Evolutionary conservation across 2,329 filamentous ascomycete genomes (phyloP).

Genomic region (Penicillium decumbens): DNA sequence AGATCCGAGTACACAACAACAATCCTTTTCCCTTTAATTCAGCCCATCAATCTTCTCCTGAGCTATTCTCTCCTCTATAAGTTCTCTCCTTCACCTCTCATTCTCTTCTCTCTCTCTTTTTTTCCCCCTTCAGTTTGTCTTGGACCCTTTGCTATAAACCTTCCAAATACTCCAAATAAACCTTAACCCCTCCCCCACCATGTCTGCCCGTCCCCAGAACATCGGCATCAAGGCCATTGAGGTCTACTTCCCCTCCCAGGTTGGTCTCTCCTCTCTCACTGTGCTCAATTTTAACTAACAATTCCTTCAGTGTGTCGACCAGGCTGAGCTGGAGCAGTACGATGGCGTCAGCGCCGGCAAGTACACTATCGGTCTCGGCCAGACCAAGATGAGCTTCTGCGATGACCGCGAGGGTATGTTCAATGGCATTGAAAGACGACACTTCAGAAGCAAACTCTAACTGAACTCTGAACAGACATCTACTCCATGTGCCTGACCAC

Average conservation of each 20-base stretch:
- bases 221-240: conserved; percentile 92
- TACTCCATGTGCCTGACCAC: conserved; percentile 80
- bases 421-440: background rate
- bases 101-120: conserved; percentile 7
- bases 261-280: background rate
- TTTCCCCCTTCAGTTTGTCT: conserved; percentile 6
- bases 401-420: conserved; percentile 76
- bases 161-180: conserved; percentile 5
- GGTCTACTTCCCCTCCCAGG: conserved; percentile 82
- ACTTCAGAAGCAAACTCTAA: background rate
- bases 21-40: conserved; percentile 13
- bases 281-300: conserved; percentile 11
- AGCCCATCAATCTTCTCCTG: conserved; percentile 1
- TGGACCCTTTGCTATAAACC: conserved; percentile 1
- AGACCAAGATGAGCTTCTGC: conserved; percentile 90
- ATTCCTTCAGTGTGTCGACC: conserved; percentile 67
- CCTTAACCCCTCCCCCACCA: conserved; percentile 38
- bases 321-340: conserved; percentile 77
- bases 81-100: conserved; percentile 7
- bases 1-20: conserved; percentile 26
- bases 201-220: conserved; percentile 76
- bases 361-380: conserved; percentile 86
- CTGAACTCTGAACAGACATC: conserved; percentile 59
- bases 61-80: conserved; percentile 13
- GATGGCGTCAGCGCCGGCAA: conserved; percentile 77